Conservation (phyloP, 306 rosid species). For the Vachellia collinsii region DNA sequence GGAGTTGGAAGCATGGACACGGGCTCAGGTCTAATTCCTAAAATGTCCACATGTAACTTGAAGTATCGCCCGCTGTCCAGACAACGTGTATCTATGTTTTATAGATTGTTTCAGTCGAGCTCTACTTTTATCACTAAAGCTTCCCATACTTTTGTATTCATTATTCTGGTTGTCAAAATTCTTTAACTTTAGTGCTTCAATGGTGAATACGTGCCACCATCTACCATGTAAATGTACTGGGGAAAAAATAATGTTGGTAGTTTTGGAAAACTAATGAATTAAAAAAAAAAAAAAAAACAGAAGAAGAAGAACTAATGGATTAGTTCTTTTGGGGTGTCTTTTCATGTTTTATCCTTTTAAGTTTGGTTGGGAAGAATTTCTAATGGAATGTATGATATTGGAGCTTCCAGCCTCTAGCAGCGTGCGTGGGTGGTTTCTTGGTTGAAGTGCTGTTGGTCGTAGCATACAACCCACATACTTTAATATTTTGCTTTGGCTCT, state of each 20-base stretch:
- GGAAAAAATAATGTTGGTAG: not conserved
- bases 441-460: not conserved
- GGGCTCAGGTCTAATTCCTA: not conserved
- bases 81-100: not conserved
- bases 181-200: not conserved
- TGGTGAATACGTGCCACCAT: not conserved
- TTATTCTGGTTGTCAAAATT: not conserved
- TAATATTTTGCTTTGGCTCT: constrained; percentile 20
- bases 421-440: not conserved
- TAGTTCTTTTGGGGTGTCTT: not conserved
- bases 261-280: too few species aligned
- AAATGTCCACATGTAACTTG: not conserved
- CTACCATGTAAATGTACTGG: not conserved
- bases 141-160: not conserved
- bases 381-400: not conserved
- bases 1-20: not conserved
- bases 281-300: not conserved
- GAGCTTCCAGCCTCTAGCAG: not conserved
- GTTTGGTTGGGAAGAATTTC: constrained; percentile 1
- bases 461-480: not conserved
- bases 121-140: constrained; percentile 7
- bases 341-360: not conserved
- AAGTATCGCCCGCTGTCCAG: not conserved
- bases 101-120: not conserved
- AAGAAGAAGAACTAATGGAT: not conserved